These are phyloP conservation scores for Pachysolen tannophilus DNA, from an alignment of 805 yeast genomes.

Conservation along the genomic window DNA sequence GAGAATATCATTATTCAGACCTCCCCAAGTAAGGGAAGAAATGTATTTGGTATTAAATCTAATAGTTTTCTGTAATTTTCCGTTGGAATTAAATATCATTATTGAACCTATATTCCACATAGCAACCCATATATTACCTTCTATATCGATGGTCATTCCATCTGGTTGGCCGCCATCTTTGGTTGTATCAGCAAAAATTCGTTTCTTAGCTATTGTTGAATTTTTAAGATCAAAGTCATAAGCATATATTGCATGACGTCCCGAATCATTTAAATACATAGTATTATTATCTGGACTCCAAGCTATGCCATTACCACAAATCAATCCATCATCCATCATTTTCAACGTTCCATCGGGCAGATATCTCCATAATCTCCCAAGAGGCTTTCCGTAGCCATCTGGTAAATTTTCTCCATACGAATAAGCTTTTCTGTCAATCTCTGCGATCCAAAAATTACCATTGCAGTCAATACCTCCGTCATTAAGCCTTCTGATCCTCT, in stretches of 20 bases:
- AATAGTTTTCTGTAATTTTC: conserved; percentile 17
- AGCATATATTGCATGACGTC: conserved; percentile 9
- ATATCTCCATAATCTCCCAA: conserved; percentile 26
- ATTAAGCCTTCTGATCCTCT: conserved; percentile 15
- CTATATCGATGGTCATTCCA: conserved; percentile 13
- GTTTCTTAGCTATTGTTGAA: conserved; percentile 10
- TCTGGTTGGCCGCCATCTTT: conserved; percentile 11
- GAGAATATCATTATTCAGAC: conserved; percentile 18
- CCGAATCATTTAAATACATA: conserved; percentile 14
- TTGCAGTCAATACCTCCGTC: conserved; percentile 23
- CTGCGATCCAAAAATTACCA: conserved; percentile 43
- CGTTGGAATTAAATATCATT: conserved; percentile 16
- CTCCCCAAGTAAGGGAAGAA: conserved; percentile 30
- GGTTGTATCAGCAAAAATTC: conserved; percentile 10
- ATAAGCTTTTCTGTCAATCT: conserved; percentile 20
- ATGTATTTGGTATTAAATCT: conserved; percentile 14
- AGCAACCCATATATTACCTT: conserved; percentile 14
- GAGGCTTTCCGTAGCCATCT: conserved; percentile 15
- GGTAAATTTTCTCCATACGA: conserved; percentile 18
- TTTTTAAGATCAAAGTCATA: conserved; percentile 13
- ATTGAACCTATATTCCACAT: conserved; percentile 17
- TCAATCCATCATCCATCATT: conserved; percentile 20
- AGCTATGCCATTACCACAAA: conserved; percentile 20
- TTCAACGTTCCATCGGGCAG: conserved; percentile 23
- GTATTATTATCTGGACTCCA: conserved; percentile 13